Base-by-base conservation (phyloP, 2,329 filamentous ascomycete species). In the Mycosphaerella sp. region DNA sequence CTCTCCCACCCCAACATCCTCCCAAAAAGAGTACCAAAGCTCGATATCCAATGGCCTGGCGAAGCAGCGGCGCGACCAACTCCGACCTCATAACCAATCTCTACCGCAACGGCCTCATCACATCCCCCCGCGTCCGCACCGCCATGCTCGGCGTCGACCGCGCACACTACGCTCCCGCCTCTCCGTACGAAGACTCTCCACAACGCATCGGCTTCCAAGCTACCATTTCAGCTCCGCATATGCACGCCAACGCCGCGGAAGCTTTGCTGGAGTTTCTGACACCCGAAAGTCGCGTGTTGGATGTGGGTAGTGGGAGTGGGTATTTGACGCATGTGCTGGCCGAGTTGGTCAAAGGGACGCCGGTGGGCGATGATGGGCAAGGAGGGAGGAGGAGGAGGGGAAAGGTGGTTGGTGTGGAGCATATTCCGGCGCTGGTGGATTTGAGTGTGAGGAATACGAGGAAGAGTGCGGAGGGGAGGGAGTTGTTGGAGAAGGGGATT, bases 21-120 rank as follows among this genome's bases (percentile, higher is more conserved):
- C 37, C 13, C 37, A 2, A 27, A 50, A 53, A 77, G 56, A n/a
- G n/a, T n/a, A n/a, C n/a, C n/a, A n/a, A n/a, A n/a, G n/a, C n/a
- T n/a, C n/a, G n/a, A n/a, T n/a, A n/a, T n/a, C n/a, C n/a, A 53
- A 97, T 98, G 93, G 90, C 91, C 53, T 98, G 93, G 93, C 81
- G 82, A 59, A 89, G 86, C 69, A 86, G 85, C 6, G 91, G 89
- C 54, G 71, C 72, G 4, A 81, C 82, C 25, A 96, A 97, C 68
- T 70, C 72, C 36, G 82, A 83, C 50, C 77, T 98, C 43, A 76
- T 97, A 55, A 79, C 84, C 60, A 95, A 95, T 67, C 77, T 98
- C 51, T 83, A 75, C 67, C 75, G 71, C 36, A 81, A 86, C 61
- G 78, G 79, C 2, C 75, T 97, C 47, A 89, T 97, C 59, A 84